Percentiles rank a stretch among this genome's conserved stretches.
Conservation (phyloP, 495 filamentous ascomycete species). For the Penicillium dipodomyicola region DNA sequence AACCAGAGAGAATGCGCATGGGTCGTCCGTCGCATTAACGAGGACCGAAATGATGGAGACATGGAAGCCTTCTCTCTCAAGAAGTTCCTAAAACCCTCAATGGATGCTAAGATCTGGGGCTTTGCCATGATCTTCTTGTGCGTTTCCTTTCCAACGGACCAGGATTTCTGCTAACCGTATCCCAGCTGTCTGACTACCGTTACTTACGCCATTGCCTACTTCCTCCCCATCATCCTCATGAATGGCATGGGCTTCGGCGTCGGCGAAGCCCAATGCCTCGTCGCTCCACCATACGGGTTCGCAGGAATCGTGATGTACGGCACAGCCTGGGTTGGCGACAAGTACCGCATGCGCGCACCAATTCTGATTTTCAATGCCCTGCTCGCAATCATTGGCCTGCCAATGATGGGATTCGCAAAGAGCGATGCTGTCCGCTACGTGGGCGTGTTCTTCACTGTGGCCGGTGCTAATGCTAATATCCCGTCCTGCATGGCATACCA, state of each 20-base stretch:
- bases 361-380: slow-evolving; percentile 56
- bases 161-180: not conserved
- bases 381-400: slow-evolving; percentile 50
- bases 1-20: slow-evolving; percentile 50
- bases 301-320: slow-evolving; percentile 59
- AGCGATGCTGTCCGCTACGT: slow-evolving; percentile 56
- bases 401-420: slow-evolving; percentile 52
- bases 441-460: slow-evolving; percentile 62
- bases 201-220: slow-evolving; percentile 64
- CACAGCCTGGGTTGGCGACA: slow-evolving; percentile 54
- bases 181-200: slow-evolving; percentile 53
- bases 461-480: slow-evolving; percentile 60
- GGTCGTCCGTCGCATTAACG: slow-evolving; percentile 56
- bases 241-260: slow-evolving; percentile 57
- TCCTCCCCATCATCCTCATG: slow-evolving; percentile 62
- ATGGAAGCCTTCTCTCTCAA: slow-evolving; percentile 48
- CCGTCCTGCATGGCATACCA: slow-evolving; percentile 60
- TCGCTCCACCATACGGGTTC: slow-evolving; percentile 60
- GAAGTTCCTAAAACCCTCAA: slow-evolving; percentile 47
- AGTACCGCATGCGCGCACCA: slow-evolving; percentile 55
- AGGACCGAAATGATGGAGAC: slow-evolving; percentile 56
- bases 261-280: slow-evolving; percentile 57
- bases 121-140: slow-evolving; percentile 59
- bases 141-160: slow-evolving; percentile 4
- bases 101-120: slow-evolving; percentile 61